Evolutionary conservation across 2,329 filamentous ascomycete genomes (phyloP), one percentile per base, ranked within the genome.

Genomic region (Mollisia scopiformis): DNA sequence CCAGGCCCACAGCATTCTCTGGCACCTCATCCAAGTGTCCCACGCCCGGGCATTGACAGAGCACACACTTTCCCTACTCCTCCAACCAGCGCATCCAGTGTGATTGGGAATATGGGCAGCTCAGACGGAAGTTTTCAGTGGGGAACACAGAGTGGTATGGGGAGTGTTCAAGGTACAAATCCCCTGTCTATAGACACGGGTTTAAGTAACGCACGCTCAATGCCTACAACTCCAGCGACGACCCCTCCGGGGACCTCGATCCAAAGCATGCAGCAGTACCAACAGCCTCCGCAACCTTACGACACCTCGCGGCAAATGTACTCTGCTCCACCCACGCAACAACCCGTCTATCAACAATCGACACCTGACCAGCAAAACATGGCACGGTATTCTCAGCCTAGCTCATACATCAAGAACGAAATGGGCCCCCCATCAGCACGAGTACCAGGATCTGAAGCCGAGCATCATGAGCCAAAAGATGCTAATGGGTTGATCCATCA

Each of bases 21-120:
- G 46, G 79, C 84, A 1, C 87, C 91, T 19, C 91, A 94, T 70
- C 85, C 86, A 77, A 88, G 74, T 78, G 86, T 92, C 71, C 85
- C 86, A 54, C 88, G 94, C 46, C 93, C 93, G 7, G 82, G 86
- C 6, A 78, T 96, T 37, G 93, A 97, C 65, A 87, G 94, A 55
- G 89, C 93, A 16, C 91, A 97, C 75, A 96, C 93, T 1, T 97
- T 97, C 76, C 93, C 94, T 3, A 97, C 94, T 3, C 94, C 94
- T 35, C 93, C 94, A 1, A 92, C 93, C 0, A 97, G 92, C 74
- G 91, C 93, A n/a, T 95, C 93, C 0, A 92, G 92, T 75, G 86
- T 96, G 49, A 92, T 88, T 77, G 82, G 79, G 11, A 78, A 84
- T 63, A 92, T 96, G 83, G 87, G 88, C 49, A 84, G 84, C 66